Conservation (phyloP, 257 asterid species). For the Rehmannia glutinosa region DNA sequence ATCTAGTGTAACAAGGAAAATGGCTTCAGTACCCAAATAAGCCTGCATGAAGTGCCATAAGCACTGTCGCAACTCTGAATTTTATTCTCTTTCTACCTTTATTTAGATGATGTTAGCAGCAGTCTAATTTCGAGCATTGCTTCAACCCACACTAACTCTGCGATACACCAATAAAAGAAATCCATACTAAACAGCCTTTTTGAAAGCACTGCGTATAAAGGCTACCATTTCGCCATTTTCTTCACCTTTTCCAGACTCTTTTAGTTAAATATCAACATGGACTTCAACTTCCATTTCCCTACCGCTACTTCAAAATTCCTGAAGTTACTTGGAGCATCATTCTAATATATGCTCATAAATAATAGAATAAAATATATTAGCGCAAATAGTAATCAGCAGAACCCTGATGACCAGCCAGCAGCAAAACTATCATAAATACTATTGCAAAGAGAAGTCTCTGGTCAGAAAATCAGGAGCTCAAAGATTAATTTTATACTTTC, state of each 20-base stretch:
- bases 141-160: constrained; percentile 13
- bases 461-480: background rate
- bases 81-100: constrained; percentile 6
- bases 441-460: background rate
- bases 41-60: constrained; percentile 5
- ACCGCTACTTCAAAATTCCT: constrained; percentile 8
- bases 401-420: background rate
- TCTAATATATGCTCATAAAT: background rate
- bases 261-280: background rate
- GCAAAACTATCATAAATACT: background rate
- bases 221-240: background rate
- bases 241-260: constrained; percentile 8
- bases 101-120: background rate
- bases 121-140: constrained; percentile 4
- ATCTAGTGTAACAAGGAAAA: background rate
- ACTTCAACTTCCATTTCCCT: background rate
- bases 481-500: constrained; percentile 1
- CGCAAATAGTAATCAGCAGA: background rate
- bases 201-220: background rate
- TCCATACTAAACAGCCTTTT: constrained; percentile 7
- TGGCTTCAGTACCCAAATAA: constrained; percentile 9
- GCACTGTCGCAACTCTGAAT: constrained; percentile 2
- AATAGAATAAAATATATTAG: background rate
- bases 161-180: constrained; percentile 7
- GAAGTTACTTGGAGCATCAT: background rate